These are phyloP conservation scores for Asterophora parasitica DNA, from an alignment of 768 basidiomycete species.

Conservation along the genomic window DNA sequence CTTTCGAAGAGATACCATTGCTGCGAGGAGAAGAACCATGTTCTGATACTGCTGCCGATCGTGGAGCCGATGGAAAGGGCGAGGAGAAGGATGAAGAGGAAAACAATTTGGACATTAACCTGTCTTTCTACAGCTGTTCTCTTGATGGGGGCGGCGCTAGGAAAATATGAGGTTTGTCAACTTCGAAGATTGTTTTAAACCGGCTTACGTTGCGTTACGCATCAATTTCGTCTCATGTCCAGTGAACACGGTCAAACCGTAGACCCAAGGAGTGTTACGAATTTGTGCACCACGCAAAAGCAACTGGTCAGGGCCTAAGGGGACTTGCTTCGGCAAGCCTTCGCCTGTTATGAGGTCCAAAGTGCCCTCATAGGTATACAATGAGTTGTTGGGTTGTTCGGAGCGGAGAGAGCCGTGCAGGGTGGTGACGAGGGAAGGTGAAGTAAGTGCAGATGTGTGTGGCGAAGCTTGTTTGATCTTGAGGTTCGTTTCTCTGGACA, in stretches of 20 bases:
- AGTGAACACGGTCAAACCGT: slow-evolving; percentile 90
- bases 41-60: slow-evolving; percentile 85
- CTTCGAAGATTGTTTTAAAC: not conserved
- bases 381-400: slow-evolving; percentile 95
- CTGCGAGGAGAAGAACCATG: slow-evolving; percentile 81
- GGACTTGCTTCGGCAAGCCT: slow-evolving; percentile 72
- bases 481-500: slow-evolving; percentile 87
- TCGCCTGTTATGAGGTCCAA: slow-evolving; percentile 55
- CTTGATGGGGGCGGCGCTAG: slow-evolving; percentile 92
- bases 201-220: slow-evolving; percentile 91
- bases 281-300: slow-evolving; percentile 92
- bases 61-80: slow-evolving; percentile 88
- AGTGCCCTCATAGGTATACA: slow-evolving; percentile 93
- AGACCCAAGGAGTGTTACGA: slow-evolving; percentile 95
- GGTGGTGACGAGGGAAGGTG: slow-evolving; percentile 66
- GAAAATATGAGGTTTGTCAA: not conserved
- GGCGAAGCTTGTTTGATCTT: slow-evolving; percentile 97
- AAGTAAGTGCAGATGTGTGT: slow-evolving; percentile 72
- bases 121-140: slow-evolving; percentile 93
- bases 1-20: slow-evolving; percentile 89
- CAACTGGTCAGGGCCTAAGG: slow-evolving; percentile 92
- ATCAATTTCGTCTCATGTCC: slow-evolving; percentile 98
- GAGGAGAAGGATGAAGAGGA: slow-evolving; percentile 84
- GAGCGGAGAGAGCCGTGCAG: slow-evolving; percentile 84
- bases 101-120: slow-evolving; percentile 95